A percentile compares a stretch with the other conserved stretches of the same genome.
Conservation (phyloP, 345 rosid genomes). For the Moricandia moricandioides region DNA sequence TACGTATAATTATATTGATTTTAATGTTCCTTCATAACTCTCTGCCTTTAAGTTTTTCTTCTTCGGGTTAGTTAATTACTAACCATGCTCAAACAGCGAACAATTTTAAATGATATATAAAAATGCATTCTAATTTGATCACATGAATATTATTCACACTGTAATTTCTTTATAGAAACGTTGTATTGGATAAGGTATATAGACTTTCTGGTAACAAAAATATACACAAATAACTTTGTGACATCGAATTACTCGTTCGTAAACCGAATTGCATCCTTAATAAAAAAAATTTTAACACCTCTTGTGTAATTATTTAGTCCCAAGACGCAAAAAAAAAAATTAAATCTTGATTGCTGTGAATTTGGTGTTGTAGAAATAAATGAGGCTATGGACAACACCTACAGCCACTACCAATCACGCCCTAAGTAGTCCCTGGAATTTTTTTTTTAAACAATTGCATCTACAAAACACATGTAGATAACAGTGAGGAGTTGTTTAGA, state of each 20-base stretch:
- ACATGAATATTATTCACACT: neutral
- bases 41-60: neutral
- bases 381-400: no score
- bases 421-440: no score
- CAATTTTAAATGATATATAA: neutral
- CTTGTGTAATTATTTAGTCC: neutral
- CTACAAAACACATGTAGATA: constrained; percentile 5
- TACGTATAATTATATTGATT: neutral
- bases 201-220: neutral
- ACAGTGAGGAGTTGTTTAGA: constrained; percentile 19
- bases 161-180: neutral
- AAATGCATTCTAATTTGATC: neutral
- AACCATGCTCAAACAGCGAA: neutral
- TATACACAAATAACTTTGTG: neutral
- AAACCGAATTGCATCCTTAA: neutral
- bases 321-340: no score
- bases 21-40: neutral
- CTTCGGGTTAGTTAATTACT: neutral
- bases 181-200: neutral
- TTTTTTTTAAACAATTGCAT: constrained; percentile 5
- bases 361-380: no score
- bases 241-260: neutral
- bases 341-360: no score
- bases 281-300: no score
- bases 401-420: no score